These are phyloP conservation scores for Hypoxylon lienhwacheense DNA, from an alignment of 495 filamentous ascomycete genomes.

Conservation along the genomic window DNA sequence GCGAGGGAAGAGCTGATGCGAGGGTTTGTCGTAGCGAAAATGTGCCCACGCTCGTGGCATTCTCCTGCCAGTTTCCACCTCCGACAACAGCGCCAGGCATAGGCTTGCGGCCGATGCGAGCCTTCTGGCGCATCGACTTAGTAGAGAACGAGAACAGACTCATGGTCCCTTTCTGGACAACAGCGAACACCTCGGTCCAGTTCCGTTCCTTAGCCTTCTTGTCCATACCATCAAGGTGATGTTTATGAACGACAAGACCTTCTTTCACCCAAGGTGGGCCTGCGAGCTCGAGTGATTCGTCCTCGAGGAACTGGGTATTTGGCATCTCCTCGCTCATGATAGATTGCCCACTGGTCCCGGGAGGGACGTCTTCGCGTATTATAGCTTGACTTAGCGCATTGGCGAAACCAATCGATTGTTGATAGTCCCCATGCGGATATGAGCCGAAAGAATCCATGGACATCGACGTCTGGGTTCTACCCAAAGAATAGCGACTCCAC, in stretches of 20 bases:
- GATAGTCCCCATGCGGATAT: slow-evolving; percentile 81
- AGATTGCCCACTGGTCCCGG: slow-evolving; percentile 55
- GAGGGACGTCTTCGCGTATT: slow-evolving; percentile 81
- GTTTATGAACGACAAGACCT: slow-evolving; percentile 93
- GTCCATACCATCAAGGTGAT: slow-evolving; percentile 85
- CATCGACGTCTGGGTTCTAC: slow-evolving; percentile 85
- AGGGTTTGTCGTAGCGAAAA: slow-evolving; percentile 92
- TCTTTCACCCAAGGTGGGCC: slow-evolving; percentile 98
- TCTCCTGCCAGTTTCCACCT: slow-evolving; percentile 96
- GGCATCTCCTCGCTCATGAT: slow-evolving; percentile 56
- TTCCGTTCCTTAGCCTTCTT: slow-evolving; percentile 90
- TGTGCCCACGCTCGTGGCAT: slow-evolving; percentile 80
- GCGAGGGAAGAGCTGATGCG: slow-evolving; percentile 83
- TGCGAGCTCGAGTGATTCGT: slow-evolving; percentile 84
- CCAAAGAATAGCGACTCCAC: slow-evolving; percentile 93
- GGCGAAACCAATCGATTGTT: slow-evolving; percentile 96
- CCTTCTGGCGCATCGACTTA: slow-evolving; percentile 72
- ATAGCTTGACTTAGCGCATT: slow-evolving; percentile 97
- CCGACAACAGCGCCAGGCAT: slow-evolving; percentile 62
- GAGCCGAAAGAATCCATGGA: slow-evolving; percentile 87
- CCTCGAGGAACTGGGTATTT: slow-evolving; percentile 76
- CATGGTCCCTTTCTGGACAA: slow-evolving; percentile 95
- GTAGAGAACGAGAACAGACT: slow-evolving; percentile 89
- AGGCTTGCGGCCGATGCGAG: slow-evolving; percentile 49
- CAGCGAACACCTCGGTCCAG: slow-evolving; percentile 96